Conservation (phyloP, 257 asterid genomes). For the Solanum gracilifrons region DNA sequence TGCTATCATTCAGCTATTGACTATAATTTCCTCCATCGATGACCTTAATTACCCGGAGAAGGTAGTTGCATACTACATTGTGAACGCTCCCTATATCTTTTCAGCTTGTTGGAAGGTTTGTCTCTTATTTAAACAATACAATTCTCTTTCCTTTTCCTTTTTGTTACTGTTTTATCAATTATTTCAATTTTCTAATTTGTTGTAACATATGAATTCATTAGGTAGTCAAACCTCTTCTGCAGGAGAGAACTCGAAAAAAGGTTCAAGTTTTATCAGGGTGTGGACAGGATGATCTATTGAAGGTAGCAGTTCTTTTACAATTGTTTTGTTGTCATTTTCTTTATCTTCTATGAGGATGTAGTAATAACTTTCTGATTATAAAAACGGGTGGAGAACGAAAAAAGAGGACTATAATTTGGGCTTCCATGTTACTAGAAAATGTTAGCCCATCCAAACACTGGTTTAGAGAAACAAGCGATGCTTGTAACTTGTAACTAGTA, state of each 20-base stretch:
- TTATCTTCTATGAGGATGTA: background rate
- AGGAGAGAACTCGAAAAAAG: constrained; percentile 60
- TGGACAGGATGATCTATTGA: constrained; percentile 60
- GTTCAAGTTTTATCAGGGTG: constrained; percentile 54
- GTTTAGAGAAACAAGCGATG: background rate
- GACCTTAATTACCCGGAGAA: constrained; percentile 76
- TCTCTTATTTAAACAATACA: background rate
- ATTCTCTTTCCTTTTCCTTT: background rate
- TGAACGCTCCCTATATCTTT: constrained; percentile 60
- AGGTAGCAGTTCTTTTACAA: constrained; percentile 30
- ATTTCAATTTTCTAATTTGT: background rate
- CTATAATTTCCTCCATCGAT: constrained; percentile 55
- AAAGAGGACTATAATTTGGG: background rate
- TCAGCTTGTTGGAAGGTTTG: constrained; percentile 80
- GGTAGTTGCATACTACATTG: constrained; percentile 58
- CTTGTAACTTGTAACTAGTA: background rate
- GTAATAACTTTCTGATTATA: background rate
- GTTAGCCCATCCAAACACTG: background rate
- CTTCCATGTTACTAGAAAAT: background rate
- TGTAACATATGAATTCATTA: constrained; percentile 12
- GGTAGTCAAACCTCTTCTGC: constrained; percentile 77
- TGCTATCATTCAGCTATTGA: constrained; percentile 41
- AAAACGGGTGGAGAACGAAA: background rate
- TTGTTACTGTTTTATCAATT: background rate
- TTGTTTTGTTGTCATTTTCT: background rate